Percentiles rank a stretch among this genome's conserved stretches.
Evolutionary conservation across 495 filamentous ascomycete genomes (phyloP).

Genomic region (Aspergillus ellipticus): DNA sequence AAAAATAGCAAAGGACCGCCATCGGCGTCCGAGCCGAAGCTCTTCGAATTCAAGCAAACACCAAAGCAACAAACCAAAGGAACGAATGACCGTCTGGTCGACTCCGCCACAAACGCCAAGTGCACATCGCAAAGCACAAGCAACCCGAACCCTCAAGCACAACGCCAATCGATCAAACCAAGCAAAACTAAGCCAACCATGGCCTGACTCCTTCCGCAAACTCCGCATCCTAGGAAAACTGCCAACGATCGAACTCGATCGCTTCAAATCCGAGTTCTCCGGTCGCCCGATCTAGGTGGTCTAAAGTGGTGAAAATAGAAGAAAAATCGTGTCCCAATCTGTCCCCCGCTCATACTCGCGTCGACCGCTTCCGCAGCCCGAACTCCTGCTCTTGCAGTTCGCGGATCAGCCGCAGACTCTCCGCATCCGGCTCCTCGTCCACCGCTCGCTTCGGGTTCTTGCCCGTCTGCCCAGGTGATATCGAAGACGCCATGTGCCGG

Average conservation of each 20-base stretch:
- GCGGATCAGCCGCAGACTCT: slow-evolving; percentile 53
- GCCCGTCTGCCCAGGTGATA: slow-evolving; percentile 30
- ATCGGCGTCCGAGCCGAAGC: no score
- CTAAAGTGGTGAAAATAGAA: slow-evolving; percentile 10
- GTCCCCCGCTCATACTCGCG: slow-evolving; percentile 18
- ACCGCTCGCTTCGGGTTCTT: slow-evolving; percentile 26
- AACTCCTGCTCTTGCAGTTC: slow-evolving; percentile 58
- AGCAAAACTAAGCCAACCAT: neutral
- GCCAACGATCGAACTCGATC: slow-evolving; percentile 6
- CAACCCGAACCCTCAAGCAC: neutral
- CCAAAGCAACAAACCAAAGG: neutral
- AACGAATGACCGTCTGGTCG: no score
- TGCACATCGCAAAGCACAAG: no score
- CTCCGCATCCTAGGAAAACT: slow-evolving; percentile 17
- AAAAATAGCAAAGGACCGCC: neutral
- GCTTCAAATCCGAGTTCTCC: slow-evolving; percentile 8
- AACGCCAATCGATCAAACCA: neutral
- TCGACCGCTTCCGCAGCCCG: slow-evolving; percentile 49
- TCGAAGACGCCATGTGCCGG: slow-evolving; percentile 23
- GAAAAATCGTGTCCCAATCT: neutral
- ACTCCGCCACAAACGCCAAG: no score
- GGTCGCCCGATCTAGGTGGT: slow-evolving; percentile 16
- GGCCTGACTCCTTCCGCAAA: slow-evolving; percentile 11
- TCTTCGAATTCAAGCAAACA: no score
- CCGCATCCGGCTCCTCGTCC: slow-evolving; percentile 44